Base-by-base conservation (phyloP, 208 protist species). In the Trypanosoma congolense region DNA sequence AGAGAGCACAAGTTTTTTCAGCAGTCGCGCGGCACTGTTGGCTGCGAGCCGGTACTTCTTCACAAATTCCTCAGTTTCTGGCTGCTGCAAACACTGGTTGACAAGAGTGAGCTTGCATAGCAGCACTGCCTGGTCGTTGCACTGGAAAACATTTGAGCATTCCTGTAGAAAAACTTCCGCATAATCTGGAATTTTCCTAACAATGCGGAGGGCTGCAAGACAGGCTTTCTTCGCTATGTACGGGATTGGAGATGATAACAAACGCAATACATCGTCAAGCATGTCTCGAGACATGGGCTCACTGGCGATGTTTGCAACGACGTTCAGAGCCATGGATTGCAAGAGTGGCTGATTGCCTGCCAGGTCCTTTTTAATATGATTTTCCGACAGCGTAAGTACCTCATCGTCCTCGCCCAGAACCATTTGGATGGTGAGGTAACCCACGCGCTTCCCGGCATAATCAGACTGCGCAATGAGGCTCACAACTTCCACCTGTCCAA, bases 401-500 rank as follows among this genome's bases (percentile, higher is more conserved):
- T 99, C 98, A 70, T 98, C 82, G 12, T 95, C 88, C 72, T 99
- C 98, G 45, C 94, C 87, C 22, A 99, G 73, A 14, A 99, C 66
- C 40, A 99, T 67, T 33, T 92, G 83, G 4, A 98, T 69, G 6
- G 96, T 91, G 0, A 99, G 78, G 62, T 99, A 99, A 22, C 98
- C 98, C 28, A 98, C 92, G 21, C 97, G 85, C 75, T 99, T 99
- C 18, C 98, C 97, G 1, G 88, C 90, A 63, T 98, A 99, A 40
- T 98, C 96, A 1, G 57, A 41, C 29, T 94, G 92, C 8, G 95
- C 87, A 5, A 99, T 70, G 6, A 99, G 85, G 21, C 98, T 95
- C 16, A 99, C 75, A 40, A 98, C 97, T 74, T 99, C 97, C 64
- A 99, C 95, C 73, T 99, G 97, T 0, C 98, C 99, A 84, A 99